Conservation (phyloP, 371 early-diverging fungal species). For the Lichtheimia hyalospora region DNA sequence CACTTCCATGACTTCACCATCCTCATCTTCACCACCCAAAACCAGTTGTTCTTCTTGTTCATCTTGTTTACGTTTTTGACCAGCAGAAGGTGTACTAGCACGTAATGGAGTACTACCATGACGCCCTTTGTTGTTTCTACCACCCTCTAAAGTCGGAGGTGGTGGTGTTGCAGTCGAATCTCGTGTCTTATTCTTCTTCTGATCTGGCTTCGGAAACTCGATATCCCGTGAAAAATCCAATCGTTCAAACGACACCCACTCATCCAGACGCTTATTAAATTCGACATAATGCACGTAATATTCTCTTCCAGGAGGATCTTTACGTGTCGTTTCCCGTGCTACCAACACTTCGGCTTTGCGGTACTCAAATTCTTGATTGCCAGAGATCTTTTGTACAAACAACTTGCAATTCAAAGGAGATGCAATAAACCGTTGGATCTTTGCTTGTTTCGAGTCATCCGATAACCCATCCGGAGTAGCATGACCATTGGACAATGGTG, state of each 20-base stretch:
- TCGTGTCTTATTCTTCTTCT: conserved; percentile 54
- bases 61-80: conserved; percentile 30
- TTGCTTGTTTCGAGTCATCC: neutral
- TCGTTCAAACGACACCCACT: conserved; percentile 88
- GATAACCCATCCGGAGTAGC: neutral
- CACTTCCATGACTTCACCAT: conserved; percentile 25
- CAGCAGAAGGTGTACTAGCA: conserved; percentile 21
- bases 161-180: conserved; percentile 41
- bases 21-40: conserved; percentile 54
- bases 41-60: conserved; percentile 12
- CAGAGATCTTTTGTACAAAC: conserved; percentile 65
- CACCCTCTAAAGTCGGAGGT: conserved; percentile 5
- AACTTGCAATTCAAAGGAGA: conserved; percentile 66
- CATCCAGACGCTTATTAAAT: conserved; percentile 99
- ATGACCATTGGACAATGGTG: too few relatives aligned
- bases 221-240: conserved; percentile 75
- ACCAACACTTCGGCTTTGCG: conserved; percentile 93
- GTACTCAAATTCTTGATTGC: conserved; percentile 55
- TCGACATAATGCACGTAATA: conserved; percentile 99
- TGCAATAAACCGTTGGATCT: conserved; percentile 22
- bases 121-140: conserved; percentile 8
- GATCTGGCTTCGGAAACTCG: conserved; percentile 73
- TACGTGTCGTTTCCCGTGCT: conserved; percentile 60
- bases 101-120: conserved; percentile 16
- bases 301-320: conserved; percentile 66